Percentiles rank a stretch among this genome's conserved stretches.
phyloP scores from a whole-genome alignment of 1,284 basidiomycete genomes.

The Taiwanofungus camphoratus region DNA sequence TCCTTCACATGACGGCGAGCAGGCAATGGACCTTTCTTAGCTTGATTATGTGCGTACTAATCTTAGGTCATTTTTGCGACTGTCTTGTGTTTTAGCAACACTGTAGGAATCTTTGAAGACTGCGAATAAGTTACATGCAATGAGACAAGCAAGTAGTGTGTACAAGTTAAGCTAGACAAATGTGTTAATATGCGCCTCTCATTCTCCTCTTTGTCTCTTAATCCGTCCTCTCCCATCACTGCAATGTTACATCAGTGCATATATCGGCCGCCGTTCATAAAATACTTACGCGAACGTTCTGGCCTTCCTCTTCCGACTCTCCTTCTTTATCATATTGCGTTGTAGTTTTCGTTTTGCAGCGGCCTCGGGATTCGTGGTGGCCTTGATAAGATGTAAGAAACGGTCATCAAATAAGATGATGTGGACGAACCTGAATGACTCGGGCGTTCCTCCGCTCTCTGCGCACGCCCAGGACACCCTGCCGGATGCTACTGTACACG shows the following conservation, averaged over 20 bases:
- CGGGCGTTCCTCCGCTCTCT: slow-evolving; percentile 69
- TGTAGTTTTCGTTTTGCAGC: slow-evolving; percentile 74
- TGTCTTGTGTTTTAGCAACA: neutral
- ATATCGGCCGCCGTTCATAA: neutral
- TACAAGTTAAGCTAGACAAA: too few species aligned
- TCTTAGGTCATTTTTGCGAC: neutral
- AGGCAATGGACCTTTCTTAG: slow-evolving; percentile 50
- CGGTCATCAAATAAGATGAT: neutral
- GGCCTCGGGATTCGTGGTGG: slow-evolving; percentile 67
- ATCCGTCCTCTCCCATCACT: slow-evolving; percentile 25
- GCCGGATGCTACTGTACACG: slow-evolving; percentile 77
- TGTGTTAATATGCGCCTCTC: slow-evolving; percentile 1
- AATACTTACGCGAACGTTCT: slow-evolving; percentile 48
- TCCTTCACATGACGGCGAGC: slow-evolving; percentile 38
- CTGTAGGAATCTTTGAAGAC: too few species aligned
- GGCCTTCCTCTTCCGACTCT: slow-evolving; percentile 77
- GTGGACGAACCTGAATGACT: slow-evolving; percentile 46
- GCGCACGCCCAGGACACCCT: slow-evolving; percentile 62
- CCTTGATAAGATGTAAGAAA: slow-evolving; percentile 27
- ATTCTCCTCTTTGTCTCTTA: slow-evolving; percentile 22
- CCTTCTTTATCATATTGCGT: slow-evolving; percentile 68
- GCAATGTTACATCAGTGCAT: neutral
- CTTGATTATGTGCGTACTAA: neutral
- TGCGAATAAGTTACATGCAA: too few species aligned
- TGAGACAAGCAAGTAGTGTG: too few species aligned